Evolutionary conservation across 352 stramenopile genomes (phyloP), one percentile per base, ranked within the genome.

Genomic region (Hyphochytrium catenoides): DNA sequence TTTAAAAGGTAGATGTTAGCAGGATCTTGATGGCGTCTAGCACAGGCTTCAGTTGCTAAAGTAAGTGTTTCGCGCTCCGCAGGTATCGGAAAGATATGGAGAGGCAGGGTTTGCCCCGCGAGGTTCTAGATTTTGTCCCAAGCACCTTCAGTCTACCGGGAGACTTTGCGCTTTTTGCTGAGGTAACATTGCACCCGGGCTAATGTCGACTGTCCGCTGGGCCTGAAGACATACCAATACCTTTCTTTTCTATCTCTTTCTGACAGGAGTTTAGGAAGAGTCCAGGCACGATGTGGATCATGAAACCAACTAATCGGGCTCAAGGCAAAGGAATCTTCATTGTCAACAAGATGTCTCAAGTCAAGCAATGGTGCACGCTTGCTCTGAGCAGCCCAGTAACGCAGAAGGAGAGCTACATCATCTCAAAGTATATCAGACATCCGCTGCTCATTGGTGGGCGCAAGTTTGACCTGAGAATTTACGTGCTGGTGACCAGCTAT

Each of bases 271-370:
- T 81, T 23, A 59, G 64, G 15, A 65, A 63, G 24, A 84, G 74
- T 36, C 68, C 66, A 9, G 73, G 79, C 51, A 52, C 53, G 12
- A 81, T 79, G 64, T 93, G 78, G 78, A 93, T 93, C 48, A 92
- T 93, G 78, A 93, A 93, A 36, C 78, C 78, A 1, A 83, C 65
- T 17, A 81, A 66, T 11, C 57, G 65, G 12, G 74, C 75, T 0
- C 77, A 92, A 52, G 77, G 77, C 14, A 87, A 86, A 41, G 75
- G 77, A 18, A 91, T 92, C 26, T 92, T 91, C 46, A 82, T 92
- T 44, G 72, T 92, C 37, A 89, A 83, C 41, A 88, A 88, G 31
- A 58, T 91, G 8, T 74, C 71, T 2, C 77, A 92, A 45, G 79
- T 77, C 31, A 87, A 82, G 43, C 77, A 88, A 34, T 91, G 76